phyloP scores from a whole-genome alignment of 108 stramenopile species.

The Stephanodiscus minutulus region DNA sequence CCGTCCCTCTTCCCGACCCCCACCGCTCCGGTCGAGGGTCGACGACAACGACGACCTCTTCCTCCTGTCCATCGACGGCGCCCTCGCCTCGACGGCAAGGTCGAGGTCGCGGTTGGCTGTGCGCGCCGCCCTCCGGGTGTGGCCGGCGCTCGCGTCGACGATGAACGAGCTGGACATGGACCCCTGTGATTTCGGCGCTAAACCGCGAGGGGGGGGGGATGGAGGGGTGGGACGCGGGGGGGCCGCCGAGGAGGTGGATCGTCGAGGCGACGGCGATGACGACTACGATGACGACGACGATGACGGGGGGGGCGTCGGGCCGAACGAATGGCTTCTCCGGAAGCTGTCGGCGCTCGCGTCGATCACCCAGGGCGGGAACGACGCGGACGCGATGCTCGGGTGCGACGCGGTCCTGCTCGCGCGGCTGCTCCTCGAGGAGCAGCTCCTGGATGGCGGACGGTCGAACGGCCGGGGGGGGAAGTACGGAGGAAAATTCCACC shows the following conservation, averaged over 20 bases:
- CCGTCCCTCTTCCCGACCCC: no score
- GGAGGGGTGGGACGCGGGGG: background rate
- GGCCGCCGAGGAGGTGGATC: no score
- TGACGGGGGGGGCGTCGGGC: conserved; percentile 4
- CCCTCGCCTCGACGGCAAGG: conserved; percentile 27
- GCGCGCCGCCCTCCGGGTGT: conserved; percentile 31
- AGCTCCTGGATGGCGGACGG: conserved; percentile 57
- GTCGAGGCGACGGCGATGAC: no score
- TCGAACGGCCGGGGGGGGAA: conserved; percentile 67
- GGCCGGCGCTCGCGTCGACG: conserved; percentile 30
- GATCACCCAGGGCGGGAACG: conserved; percentile 27
- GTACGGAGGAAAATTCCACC: conserved; percentile 63
- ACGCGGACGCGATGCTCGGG: conserved; percentile 34
- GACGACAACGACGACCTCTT: conserved; percentile 23
- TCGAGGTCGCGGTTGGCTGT: conserved; percentile 31
- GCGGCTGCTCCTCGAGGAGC: conserved; percentile 66
- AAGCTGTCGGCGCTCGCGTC: conserved; percentile 43
- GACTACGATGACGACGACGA: no score
- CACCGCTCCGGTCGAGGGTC: background rate
- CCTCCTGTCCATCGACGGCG: conserved; percentile 38
- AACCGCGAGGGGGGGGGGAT: background rate
- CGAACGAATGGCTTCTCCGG: conserved; percentile 33
- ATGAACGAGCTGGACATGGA: conserved; percentile 29
- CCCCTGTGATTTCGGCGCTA: background rate
- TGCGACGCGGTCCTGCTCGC: conserved; percentile 49